Conservation (phyloP, 2,329 filamentous ascomycete species). For the Fonsecaea erecta region DNA sequence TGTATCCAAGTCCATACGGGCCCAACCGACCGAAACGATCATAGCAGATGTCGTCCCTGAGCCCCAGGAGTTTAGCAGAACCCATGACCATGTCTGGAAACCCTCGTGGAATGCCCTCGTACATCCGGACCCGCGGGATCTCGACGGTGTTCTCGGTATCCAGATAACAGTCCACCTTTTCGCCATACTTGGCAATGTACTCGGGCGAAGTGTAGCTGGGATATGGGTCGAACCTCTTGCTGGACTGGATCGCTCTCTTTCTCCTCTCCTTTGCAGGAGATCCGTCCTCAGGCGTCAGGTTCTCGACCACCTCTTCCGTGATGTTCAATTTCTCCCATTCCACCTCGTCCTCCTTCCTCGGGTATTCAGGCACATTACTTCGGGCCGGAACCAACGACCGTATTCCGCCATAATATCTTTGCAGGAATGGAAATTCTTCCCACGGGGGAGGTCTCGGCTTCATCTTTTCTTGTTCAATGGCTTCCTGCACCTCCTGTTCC, state of each 20-base stretch:
- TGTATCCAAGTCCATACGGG: conserved; percentile 89
- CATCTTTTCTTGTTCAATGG: conserved; percentile 44
- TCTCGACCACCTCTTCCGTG: conserved; percentile 19
- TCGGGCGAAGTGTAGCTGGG: conserved; percentile 63
- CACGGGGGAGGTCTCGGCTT: conserved; percentile 66
- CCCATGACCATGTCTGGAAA: conserved; percentile 85
- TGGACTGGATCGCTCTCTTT: conserved; percentile 41
- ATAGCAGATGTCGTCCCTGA: conserved; percentile 88
- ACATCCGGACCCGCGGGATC: conserved; percentile 73
- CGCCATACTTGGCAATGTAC: conserved; percentile 62
- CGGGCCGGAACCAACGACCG: conserved; percentile 68
- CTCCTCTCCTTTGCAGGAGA: conserved; percentile 40
- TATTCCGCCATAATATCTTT: conserved; percentile 88
- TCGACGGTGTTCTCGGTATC: conserved; percentile 68
- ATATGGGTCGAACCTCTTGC: conserved; percentile 70
- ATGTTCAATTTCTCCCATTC: conserved; percentile 41
- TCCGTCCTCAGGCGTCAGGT: conserved; percentile 21
- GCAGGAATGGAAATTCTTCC: conserved; percentile 84
- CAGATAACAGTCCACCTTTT: conserved; percentile 76
- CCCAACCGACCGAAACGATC: conserved; percentile 87
- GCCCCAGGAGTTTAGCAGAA: conserved; percentile 78
- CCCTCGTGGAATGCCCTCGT: conserved; percentile 76
- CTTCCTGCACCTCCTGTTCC: conserved; percentile 64
- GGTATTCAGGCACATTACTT: conserved; percentile 81
- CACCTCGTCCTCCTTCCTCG: conserved; percentile 61